phyloP scores from a whole-genome alignment of 306 rosid species.

The Cicer pinnatifidum region DNA sequence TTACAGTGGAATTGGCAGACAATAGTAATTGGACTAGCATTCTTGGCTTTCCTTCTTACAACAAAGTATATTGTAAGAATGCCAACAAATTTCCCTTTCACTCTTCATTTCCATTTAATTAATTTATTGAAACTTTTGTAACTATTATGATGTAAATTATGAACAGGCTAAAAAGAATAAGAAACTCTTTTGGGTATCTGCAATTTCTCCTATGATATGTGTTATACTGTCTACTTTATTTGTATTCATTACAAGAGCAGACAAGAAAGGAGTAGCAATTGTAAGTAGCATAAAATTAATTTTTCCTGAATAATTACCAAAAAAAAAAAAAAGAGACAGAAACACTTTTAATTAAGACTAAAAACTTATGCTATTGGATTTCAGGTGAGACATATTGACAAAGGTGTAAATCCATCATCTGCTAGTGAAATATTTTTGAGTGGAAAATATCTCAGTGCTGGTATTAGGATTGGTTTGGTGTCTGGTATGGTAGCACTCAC shows the following conservation, averaged over 20 bases:
- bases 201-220: constrained; percentile 79
- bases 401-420: constrained; percentile 77
- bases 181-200: constrained; percentile 81
- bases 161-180: constrained; percentile 67
- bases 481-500: constrained; percentile 77
- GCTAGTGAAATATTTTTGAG: constrained; percentile 60
- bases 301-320: neutral
- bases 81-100: neutral
- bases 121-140: neutral
- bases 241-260: constrained; percentile 74
- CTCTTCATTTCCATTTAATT: constrained; percentile 4
- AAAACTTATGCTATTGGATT: neutral
- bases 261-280: constrained; percentile 68
- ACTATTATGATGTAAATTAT: constrained; percentile 6
- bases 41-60: constrained; percentile 64
- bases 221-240: constrained; percentile 71
- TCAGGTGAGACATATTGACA: constrained; percentile 61
- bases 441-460: constrained; percentile 61
- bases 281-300: constrained; percentile 53
- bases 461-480: constrained; percentile 67
- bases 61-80: constrained; percentile 71
- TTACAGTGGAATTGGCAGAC: constrained; percentile 96
- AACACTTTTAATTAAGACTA: constrained; percentile 16
- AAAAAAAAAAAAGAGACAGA: neutral
- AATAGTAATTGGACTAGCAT: constrained; percentile 65